A percentile compares a stretch with the other conserved stretches of the same genome.
These are phyloP conservation scores for Paraphysoderma sedebokerense DNA, from an alignment of 371 early-diverging fungal genomes.

Conservation along the genomic window DNA sequence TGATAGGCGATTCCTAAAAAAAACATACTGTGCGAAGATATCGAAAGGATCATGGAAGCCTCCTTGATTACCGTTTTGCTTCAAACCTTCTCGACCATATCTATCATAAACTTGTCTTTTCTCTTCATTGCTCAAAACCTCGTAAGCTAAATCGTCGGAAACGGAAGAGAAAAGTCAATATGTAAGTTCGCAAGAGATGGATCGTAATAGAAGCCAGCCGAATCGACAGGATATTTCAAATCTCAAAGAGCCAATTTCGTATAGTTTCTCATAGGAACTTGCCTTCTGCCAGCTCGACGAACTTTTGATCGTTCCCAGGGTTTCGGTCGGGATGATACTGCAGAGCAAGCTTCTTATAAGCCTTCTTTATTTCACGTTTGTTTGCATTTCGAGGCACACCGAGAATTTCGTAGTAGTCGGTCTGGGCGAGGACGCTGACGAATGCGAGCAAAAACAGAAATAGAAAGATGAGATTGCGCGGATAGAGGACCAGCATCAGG, in stretches of 20 bases:
- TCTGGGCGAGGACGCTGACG: slow-evolving; percentile 9
- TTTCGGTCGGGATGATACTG: slow-evolving; percentile 68
- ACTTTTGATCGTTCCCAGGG: slow-evolving; percentile 70
- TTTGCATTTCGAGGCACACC: slow-evolving; percentile 65
- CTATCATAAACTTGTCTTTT: slow-evolving; percentile 80
- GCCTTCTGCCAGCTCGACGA: slow-evolving; percentile 81
- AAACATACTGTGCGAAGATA: slow-evolving; percentile 59
- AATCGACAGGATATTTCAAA: no score
- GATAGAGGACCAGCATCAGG: no score
- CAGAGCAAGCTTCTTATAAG: slow-evolving; percentile 72
- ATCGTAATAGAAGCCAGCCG: no score
- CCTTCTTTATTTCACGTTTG: slow-evolving; percentile 72
- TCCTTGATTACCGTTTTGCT: slow-evolving; percentile 24
- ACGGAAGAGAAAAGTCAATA: neutral
- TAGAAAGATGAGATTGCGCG: no score
- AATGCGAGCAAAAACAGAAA: neutral
- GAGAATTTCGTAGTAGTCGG: slow-evolving; percentile 65
- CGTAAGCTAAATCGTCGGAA: slow-evolving; percentile 45
- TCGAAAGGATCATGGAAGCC: slow-evolving; percentile 87
- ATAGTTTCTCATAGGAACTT: neutral
- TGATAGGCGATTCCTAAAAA: neutral
- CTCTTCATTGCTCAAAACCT: slow-evolving; percentile 77
- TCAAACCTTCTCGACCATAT: slow-evolving; percentile 85
- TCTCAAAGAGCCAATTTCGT: neutral
- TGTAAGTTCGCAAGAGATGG: neutral